Conservation (phyloP, 371 early-diverging fungal species). For the Zopfochytrium polystomum region DNA sequence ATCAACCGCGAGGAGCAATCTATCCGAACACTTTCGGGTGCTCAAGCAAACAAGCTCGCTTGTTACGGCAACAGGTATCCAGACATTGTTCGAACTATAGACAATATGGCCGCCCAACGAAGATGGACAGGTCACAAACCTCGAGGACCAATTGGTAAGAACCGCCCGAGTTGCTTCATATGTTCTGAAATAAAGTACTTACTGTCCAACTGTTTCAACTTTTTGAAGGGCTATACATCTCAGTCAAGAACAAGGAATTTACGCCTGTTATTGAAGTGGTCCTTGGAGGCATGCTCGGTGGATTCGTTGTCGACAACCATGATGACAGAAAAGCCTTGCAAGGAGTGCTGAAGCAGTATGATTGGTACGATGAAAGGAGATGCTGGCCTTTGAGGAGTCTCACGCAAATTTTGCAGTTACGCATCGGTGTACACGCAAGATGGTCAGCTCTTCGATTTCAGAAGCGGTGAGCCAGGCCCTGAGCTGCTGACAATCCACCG, state of each 20-base stretch:
- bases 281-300: slow-evolving; percentile 63
- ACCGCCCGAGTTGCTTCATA: neutral
- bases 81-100: slow-evolving; percentile 63
- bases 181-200: no score
- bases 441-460: slow-evolving; percentile 60
- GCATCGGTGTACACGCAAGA: slow-evolving; percentile 8
- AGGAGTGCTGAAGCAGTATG: slow-evolving; percentile 1
- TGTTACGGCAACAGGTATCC: slow-evolving; percentile 73
- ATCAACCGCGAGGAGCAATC: slow-evolving; percentile 39
- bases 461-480: slow-evolving; percentile 66
- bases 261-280: slow-evolving; percentile 66
- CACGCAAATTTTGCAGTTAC: slow-evolving; percentile 4
- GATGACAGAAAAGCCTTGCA: slow-evolving; percentile 56
- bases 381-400: neutral
- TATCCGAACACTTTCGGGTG: slow-evolving; percentile 27
- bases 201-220: neutral
- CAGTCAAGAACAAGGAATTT: slow-evolving; percentile 64
- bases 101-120: slow-evolving; percentile 33
- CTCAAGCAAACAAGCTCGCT: slow-evolving; percentile 57
- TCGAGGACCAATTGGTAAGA: slow-evolving; percentile 75
- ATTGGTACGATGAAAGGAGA: neutral
- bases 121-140: slow-evolving; percentile 63
- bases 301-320: slow-evolving; percentile 74
- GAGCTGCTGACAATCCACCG: slow-evolving; percentile 66
- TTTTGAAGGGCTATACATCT: slow-evolving; percentile 55